phyloP scores from a whole-genome alignment of 805 yeast species.

The Candida oleophila region DNA sequence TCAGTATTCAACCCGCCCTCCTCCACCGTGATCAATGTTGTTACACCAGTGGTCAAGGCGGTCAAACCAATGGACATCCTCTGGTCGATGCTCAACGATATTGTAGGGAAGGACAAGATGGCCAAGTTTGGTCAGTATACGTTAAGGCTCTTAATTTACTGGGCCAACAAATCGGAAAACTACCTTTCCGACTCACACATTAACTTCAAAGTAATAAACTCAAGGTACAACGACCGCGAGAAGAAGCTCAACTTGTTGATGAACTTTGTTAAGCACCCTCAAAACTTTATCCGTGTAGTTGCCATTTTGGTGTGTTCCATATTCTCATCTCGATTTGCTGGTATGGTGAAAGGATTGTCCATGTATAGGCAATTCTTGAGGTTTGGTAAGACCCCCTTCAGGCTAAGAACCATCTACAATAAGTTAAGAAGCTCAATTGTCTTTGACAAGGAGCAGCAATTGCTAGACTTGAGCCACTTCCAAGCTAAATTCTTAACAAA shows the following conservation, averaged over 20 bases:
- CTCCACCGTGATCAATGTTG: no score
- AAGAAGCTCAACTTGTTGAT: conserved; percentile 32
- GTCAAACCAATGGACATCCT: conserved; percentile 51
- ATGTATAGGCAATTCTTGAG: conserved; percentile 66
- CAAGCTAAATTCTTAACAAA: conserved; percentile 29
- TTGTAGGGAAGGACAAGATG: conserved; percentile 70
- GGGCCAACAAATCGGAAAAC: conserved; percentile 40
- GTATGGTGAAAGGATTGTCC: conserved; percentile 47
- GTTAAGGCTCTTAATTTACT: conserved; percentile 50
- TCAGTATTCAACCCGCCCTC: not conserved
- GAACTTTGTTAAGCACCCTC: conserved; percentile 37
- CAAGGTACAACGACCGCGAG: conserved; percentile 29
- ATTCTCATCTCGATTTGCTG: conserved; percentile 41
- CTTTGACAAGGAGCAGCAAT: conserved; percentile 4
- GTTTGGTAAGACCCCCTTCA: conserved; percentile 69
- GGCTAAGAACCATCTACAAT: conserved; percentile 37
- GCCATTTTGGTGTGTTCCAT: conserved; percentile 36
- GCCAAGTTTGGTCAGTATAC: conserved; percentile 64
- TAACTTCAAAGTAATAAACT: conserved; percentile 29
- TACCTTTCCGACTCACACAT: conserved; percentile 33
- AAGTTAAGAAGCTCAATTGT: conserved; percentile 23
- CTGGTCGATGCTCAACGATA: conserved; percentile 50
- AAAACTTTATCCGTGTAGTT: conserved; percentile 33
- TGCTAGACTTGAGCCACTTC: conserved; percentile 13
- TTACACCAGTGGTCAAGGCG: no score